phyloP scores from a whole-genome alignment of 2,329 filamentous ascomycete genomes.

The Colletotrichum brevisporum region DNA sequence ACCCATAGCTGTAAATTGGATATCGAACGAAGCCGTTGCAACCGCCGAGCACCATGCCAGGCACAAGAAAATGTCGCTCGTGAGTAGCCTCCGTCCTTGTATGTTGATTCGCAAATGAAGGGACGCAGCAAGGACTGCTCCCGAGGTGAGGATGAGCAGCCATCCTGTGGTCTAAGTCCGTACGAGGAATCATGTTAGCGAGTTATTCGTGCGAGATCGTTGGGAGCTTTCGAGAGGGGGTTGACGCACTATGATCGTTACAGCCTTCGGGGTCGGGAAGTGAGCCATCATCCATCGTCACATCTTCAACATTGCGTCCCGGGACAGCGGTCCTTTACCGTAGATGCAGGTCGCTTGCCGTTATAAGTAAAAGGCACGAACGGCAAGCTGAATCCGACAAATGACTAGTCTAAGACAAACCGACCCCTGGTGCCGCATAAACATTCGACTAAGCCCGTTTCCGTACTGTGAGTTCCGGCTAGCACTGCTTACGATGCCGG shows the following conservation, averaged over 20 bases:
- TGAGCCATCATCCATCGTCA: constrained; percentile 39
- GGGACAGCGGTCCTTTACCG: too few species aligned
- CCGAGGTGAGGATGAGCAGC: constrained; percentile 31
- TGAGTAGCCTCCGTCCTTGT: constrained; percentile 22
- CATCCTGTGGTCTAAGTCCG: constrained; percentile 32
- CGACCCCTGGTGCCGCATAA: constrained; percentile 16
- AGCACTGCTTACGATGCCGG: constrained; percentile 17
- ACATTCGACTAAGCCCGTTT: constrained; percentile 23
- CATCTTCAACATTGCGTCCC: background rate
- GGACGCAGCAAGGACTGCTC: constrained; percentile 35
- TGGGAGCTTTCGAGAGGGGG: background rate
- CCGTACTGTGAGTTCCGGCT: constrained; percentile 10
- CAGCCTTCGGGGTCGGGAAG: constrained; percentile 37
- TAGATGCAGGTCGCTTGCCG: background rate
- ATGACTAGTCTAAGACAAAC: constrained; percentile 25
- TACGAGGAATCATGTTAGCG: constrained; percentile 10
- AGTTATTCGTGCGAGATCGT: background rate
- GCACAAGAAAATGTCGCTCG: constrained; percentile 33
- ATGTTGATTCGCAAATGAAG: constrained; percentile 36
- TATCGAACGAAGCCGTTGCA: constrained; percentile 33
- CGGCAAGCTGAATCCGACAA: constrained; percentile 15
- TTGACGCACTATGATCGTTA: constrained; percentile 37
- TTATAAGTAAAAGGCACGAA: constrained; percentile 16
- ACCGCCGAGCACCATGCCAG: constrained; percentile 34
- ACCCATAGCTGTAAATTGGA: constrained; percentile 34